phyloP scores from a whole-genome alignment of 2,329 filamentous ascomycete species.

The Neonectria magnoliae region DNA sequence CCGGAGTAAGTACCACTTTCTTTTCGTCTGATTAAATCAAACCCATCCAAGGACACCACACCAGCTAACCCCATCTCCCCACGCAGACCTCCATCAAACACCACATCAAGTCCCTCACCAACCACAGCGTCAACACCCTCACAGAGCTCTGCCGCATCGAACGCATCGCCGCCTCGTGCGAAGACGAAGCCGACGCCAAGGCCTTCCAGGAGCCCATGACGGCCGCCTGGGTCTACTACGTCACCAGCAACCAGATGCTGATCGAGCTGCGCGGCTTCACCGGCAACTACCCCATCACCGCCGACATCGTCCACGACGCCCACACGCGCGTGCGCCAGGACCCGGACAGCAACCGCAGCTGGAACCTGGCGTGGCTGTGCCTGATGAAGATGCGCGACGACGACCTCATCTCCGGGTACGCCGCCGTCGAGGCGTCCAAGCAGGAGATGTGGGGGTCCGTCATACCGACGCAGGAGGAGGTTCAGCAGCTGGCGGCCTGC shows the following conservation, averaged over 20 bases:
- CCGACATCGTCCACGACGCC: constrained; percentile 72
- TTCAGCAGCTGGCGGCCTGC: constrained; percentile 67
- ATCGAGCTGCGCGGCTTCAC: constrained; percentile 76
- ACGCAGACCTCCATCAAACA: constrained; percentile 11
- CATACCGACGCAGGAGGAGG: constrained; percentile 64
- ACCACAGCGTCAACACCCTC: constrained; percentile 77
- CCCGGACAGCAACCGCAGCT: constrained; percentile 73
- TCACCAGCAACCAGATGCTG: constrained; percentile 74
- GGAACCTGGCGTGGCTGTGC: constrained; percentile 81
- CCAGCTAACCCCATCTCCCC: neutral
- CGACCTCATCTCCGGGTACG: constrained; percentile 69
- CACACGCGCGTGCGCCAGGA: constrained; percentile 71
- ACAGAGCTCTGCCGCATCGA: constrained; percentile 78
- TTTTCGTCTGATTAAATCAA: neutral
- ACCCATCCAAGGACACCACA: neutral
- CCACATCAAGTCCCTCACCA: constrained; percentile 70
- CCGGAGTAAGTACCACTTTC: constrained; percentile 1
- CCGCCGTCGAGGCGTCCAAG: constrained; percentile 67
- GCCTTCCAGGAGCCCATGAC: constrained; percentile 73
- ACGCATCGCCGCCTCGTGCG: constrained; percentile 67
- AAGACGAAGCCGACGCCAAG: constrained; percentile 67
- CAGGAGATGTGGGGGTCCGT: constrained; percentile 76
- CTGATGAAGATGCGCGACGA: constrained; percentile 72
- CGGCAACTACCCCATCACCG: constrained; percentile 73
- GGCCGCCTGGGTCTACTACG: constrained; percentile 76